phyloP scores from a whole-genome alignment of 495 filamentous ascomycete genomes.

The Penicillium lividum region DNA sequence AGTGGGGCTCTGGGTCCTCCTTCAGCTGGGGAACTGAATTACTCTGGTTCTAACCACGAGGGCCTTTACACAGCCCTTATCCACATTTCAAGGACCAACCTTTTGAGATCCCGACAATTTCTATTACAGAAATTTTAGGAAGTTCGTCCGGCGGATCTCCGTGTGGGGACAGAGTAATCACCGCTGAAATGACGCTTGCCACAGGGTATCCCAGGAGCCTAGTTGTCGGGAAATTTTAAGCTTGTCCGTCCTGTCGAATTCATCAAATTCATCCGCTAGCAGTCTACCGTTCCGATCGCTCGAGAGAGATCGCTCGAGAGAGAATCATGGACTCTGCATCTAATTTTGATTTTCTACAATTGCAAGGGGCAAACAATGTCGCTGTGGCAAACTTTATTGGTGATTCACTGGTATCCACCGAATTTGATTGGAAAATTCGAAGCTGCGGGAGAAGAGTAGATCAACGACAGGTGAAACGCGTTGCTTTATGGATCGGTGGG shows the following conservation, averaged over 20 bases:
- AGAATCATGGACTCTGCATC: background rate
- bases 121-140: constrained; percentile 5
- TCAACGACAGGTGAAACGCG: too few relatives aligned
- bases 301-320: constrained; percentile 14
- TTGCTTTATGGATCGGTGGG: too few relatives aligned
- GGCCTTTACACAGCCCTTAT: too few relatives aligned
- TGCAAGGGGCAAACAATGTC: constrained; percentile 15
- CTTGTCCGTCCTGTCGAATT: background rate
- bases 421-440: too few relatives aligned
- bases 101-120: constrained; percentile 7
- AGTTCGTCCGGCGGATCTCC: constrained; percentile 16
- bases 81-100: background rate
- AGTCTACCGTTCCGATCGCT: constrained; percentile 9
- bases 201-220: constrained; percentile 11
- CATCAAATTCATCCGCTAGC: too few relatives aligned
- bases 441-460: too few relatives aligned
- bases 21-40: constrained; percentile 6
- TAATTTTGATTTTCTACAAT: constrained; percentile 3
- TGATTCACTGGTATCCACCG: too few relatives aligned
- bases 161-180: constrained; percentile 5
- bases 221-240: constrained; percentile 18
- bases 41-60: too few relatives aligned
- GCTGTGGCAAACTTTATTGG: too few relatives aligned
- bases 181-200: background rate
- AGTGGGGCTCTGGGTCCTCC: constrained; percentile 11